These are phyloP conservation scores for Lactifluus piperatus DNA, from an alignment of 768 basidiomycete species.

Conservation along the genomic window DNA sequence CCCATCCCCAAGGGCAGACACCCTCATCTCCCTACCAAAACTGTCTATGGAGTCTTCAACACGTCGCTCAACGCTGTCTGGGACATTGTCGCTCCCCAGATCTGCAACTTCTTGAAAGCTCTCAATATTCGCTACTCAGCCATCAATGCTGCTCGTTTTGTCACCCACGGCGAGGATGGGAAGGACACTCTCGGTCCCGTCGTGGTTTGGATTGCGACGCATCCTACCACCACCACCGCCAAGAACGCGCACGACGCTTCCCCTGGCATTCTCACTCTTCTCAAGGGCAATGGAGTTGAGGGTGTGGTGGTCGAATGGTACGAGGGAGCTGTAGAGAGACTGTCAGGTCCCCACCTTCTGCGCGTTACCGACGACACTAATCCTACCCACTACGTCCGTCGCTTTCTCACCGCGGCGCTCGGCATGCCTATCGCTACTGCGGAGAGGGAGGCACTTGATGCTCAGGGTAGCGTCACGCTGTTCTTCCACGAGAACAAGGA, in stretches of 20 bases:
- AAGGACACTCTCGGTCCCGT: constrained; percentile 20
- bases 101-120: not conserved
- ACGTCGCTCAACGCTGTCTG: constrained; percentile 10
- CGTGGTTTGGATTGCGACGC: constrained; percentile 21
- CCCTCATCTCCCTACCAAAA: constrained; percentile 5
- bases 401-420: not conserved
- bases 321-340: not conserved
- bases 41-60: constrained; percentile 11
- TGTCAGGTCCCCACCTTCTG: not conserved
- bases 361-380: not conserved
- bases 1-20: not conserved
- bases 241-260: constrained; percentile 20
- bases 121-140: not conserved
- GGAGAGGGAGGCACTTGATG: not conserved
- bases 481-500: not conserved
- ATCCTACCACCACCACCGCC: constrained; percentile 20
- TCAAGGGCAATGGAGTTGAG: not conserved
- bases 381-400: not conserved
- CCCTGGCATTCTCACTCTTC: constrained; percentile 16
- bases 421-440: not conserved
- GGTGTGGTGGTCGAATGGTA: not conserved
- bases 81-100: constrained; percentile 13
- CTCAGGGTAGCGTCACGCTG: not conserved
- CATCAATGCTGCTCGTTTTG: not conserved
- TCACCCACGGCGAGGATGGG: constrained; percentile 8